These are phyloP conservation scores for Pilatotrama ljubarskyi DNA, from an alignment of 768 basidiomycete genomes.

Conservation along the genomic window DNA sequence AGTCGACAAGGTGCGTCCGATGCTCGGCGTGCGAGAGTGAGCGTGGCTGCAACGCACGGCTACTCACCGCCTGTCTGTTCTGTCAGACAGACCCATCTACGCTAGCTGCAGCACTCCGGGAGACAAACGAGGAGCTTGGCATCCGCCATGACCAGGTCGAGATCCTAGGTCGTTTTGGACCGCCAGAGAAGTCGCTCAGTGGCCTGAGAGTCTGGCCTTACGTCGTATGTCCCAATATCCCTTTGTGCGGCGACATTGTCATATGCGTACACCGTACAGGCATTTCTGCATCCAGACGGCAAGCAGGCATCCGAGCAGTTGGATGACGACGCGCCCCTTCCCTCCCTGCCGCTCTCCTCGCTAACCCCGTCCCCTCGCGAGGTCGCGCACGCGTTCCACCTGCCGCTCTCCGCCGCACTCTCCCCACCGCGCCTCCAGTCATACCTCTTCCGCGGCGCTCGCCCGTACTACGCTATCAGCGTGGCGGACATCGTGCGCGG, in stretches of 20 bases:
- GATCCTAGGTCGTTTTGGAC: constrained; percentile 63
- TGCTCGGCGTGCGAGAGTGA: neutral
- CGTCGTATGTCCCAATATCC: constrained; percentile 53
- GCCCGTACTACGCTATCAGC: constrained; percentile 66
- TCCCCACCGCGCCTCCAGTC: constrained; percentile 49
- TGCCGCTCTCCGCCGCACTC: constrained; percentile 56
- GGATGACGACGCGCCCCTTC: constrained; percentile 48
- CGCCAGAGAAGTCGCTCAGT: constrained; percentile 56
- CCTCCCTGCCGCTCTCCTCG: constrained; percentile 55
- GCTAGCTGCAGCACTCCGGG: constrained; percentile 61
- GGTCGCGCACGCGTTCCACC: constrained; percentile 71
- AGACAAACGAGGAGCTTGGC: constrained; percentile 75
- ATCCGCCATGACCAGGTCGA: constrained; percentile 61
- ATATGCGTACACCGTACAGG: constrained; percentile 22
- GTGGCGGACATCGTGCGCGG: constrained; percentile 56
- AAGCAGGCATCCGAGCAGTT: neutral
- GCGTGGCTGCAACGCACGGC: neutral
- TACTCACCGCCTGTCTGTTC: neutral
- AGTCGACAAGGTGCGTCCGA: constrained; percentile 58
- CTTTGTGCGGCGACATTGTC: neutral
- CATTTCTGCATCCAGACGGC: constrained; percentile 29
- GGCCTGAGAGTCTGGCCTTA: constrained; percentile 75
- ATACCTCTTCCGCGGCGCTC: constrained; percentile 54
- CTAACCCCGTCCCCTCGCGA: constrained; percentile 59
- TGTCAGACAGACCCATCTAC: constrained; percentile 53